Conservation (phyloP, 2,329 filamentous ascomycete species). For the Zasmidium angulare region DNA sequence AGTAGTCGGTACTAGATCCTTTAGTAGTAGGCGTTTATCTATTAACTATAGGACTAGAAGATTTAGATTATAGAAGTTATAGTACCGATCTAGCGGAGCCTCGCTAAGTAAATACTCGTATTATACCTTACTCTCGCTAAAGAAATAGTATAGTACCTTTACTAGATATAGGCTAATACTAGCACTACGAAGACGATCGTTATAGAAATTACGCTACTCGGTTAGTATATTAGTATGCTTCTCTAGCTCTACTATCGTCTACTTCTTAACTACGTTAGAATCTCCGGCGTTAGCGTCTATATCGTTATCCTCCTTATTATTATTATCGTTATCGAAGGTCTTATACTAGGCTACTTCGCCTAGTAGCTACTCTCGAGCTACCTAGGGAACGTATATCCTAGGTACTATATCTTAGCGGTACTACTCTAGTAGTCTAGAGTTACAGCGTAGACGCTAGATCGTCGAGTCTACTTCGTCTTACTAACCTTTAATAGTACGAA, state of each 20-base stretch:
- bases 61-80: not conserved
- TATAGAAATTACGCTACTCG: not conserved
- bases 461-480: too few species aligned
- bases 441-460: too few species aligned
- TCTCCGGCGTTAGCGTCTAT: not conserved
- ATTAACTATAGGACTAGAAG: not conserved
- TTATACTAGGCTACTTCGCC: not conserved
- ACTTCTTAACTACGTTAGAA: not conserved
- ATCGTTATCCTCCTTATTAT: not conserved
- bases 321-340: not conserved
- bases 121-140: not conserved
- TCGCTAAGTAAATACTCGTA: not conserved
- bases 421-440: too few species aligned
- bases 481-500: too few species aligned
- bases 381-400: too few species aligned
- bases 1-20: not conserved
- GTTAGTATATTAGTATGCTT: not conserved
- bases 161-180: not conserved
- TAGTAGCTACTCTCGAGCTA: not conserved
- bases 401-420: too few species aligned
- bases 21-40: not conserved
- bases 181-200: not conserved
- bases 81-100: not conserved
- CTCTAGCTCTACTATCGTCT: not conserved
- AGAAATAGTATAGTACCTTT: not conserved